Evolutionary conservation across 768 basidiomycete species (phyloP).

Genomic region (Royoungia palumana): DNA sequence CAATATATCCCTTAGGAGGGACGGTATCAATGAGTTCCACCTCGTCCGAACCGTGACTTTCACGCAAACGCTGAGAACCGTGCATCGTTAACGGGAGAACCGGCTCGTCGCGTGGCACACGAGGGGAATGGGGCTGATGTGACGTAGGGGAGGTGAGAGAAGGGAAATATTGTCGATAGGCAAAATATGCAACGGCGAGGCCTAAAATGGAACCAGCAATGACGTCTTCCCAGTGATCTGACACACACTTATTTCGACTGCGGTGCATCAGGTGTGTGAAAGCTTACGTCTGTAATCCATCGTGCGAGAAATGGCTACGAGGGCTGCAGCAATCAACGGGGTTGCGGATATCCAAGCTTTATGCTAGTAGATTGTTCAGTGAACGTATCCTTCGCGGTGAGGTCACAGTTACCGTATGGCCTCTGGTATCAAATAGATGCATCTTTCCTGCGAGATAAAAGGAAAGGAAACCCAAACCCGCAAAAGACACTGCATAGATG

Average conservation of each 20-base stretch:
- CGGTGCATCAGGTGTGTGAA: conserved; percentile 6
- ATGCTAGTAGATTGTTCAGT: conserved; percentile 33
- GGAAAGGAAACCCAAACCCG: conserved; percentile 84
- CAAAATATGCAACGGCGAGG: conserved; percentile 62
- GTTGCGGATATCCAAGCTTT: conserved; percentile 83
- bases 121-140: conserved; percentile 71
- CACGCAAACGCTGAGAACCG: conserved; percentile 10
- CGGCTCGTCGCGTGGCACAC: conserved; percentile 45
- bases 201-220: conserved; percentile 77
- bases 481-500: conserved; percentile 70
- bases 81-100: conserved; percentile 40
- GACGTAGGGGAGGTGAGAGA: conserved; percentile 58
- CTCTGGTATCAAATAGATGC: conserved; percentile 81
- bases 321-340: conserved; percentile 73
- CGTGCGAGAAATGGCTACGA: conserved; percentile 82
- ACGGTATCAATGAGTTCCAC: conserved; percentile 24
- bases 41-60: conserved; percentile 22
- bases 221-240: conserved; percentile 94
- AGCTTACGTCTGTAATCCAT: conserved; percentile 83
- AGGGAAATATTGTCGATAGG: conserved; percentile 84
- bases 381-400: background rate
- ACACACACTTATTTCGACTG: conserved; percentile 1
- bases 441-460: conserved; percentile 91
- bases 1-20: conserved; percentile 24
- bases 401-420: conserved; percentile 53